Base-by-base conservation (phyloP, 2,329 filamentous ascomycete species). In the Sclerotinia glacialis region DNA sequence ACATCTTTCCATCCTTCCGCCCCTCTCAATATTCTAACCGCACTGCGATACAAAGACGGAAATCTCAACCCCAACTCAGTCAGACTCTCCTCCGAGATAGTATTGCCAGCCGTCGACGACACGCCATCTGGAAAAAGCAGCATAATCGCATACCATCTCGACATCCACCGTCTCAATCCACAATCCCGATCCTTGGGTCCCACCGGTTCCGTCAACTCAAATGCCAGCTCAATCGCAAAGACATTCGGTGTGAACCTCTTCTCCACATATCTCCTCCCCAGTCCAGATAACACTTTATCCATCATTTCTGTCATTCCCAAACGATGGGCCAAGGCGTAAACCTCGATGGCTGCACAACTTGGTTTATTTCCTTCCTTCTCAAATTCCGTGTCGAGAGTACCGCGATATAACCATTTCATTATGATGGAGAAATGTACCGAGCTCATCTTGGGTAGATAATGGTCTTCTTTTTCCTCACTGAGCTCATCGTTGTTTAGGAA, bases 211-310 rank as follows among this genome's bases (percentile, higher is more conserved):
- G 58, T 61, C 9, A 61, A 37, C 5, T 61, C 58, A 61, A 49
- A 61, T 1, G 58, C 58, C 31, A 61, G 49, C 58, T 61, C 58
- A 7, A 61, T 61, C 5, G 58, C 44, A 49, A 37, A 49, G 11
- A 50, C 58, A 37, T 61, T 61, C 14, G 58, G 44, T n/a, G 44
- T 37, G 7, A 40, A 61, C 9, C 44, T 61, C 31, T 61, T 61
- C 58, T 61, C 58, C n/a, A 61, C 58, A 61, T 50, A 61, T 49
- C 58, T 37, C 11, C 58, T 49, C 9, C 58, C 58, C 23, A 61
- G 3, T 2, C 44, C 44, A 4, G 58, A 49, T 16, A 61, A 37
- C 0, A 61, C 31, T 26, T 26, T 50, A 21, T 61, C 44, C 58
- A 61, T 61, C 58, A 61, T 49, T n/a, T 61, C 58, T 0, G 31